Evolutionary conservation across 164 flowering plant species (phyloP).

Genomic region (Nelumbo lutea): DNA sequence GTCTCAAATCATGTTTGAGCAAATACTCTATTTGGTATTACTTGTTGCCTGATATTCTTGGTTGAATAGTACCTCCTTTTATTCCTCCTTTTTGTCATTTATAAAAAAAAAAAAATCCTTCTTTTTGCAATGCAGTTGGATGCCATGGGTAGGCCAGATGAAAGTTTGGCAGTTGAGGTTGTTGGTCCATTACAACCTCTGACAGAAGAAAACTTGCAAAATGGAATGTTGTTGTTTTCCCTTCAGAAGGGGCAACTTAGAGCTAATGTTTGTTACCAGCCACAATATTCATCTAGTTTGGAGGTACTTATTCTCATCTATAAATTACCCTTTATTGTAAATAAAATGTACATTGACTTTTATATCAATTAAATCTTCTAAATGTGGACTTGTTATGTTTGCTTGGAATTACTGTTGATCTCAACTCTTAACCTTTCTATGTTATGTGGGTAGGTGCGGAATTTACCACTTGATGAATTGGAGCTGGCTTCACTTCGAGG

Average conservation of each 20-base stretch:
- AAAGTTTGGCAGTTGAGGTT: conserved; percentile 73
- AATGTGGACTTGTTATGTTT: neutral
- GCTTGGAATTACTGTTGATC: neutral
- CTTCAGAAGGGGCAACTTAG: conserved; percentile 93
- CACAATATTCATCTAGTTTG: conserved; percentile 64
- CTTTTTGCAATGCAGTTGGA: conserved; percentile 61
- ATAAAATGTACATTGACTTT: neutral
- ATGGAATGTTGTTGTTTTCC: conserved; percentile 52
- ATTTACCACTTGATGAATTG: conserved; percentile 93
- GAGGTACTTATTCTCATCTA: conserved; percentile 47
- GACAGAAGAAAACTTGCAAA: conserved; percentile 38
- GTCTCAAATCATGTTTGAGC: too few species aligned
- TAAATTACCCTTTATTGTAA: neutral
- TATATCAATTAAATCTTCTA: neutral
- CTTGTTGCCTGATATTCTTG: too few species aligned
- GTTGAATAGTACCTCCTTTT: too few species aligned
- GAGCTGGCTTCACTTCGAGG: conserved; percentile 98
- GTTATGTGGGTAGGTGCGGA: conserved; percentile 48
- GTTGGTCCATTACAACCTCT: conserved; percentile 52
- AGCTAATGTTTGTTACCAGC: conserved; percentile 64
- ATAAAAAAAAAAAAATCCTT: too few species aligned
- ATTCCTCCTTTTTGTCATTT: neutral
- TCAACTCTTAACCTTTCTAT: neutral
- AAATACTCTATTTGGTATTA: too few species aligned
- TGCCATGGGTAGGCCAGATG: conserved; percentile 93